Evolutionary conservation across 352 stramenopile species (phyloP), one percentile per base, ranked within the genome.

Genomic region (Phytophthora multivora): DNA sequence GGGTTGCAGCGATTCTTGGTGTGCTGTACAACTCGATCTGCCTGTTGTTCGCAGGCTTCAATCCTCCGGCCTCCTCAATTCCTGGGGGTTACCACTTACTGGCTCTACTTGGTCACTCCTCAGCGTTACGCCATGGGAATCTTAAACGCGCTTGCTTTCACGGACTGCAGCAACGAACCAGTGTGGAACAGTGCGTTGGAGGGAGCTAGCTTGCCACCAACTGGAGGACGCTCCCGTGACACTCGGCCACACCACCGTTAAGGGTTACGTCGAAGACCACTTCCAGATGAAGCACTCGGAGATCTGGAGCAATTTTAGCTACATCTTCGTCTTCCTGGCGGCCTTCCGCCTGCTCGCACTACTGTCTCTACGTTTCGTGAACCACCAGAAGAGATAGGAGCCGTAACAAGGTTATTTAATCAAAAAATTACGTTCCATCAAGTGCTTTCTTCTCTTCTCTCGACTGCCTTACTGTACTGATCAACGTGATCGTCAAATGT

Each of bases 271-370:
- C 16, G 61, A 72, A 56, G 47, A 42, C 35, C 38, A 73, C 31
- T 70, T 72, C 31, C 41, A 64, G 36, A 68, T 74, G 50, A 65
- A 59, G 19, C 60, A 66, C 42, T 52, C 64, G 18, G 28, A 71
- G 16, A 61, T 65, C 31, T 72, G 59, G 47, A 58, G 23, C 46
- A 60, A 77, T 52, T 71, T 77, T 21, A 39, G 46, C 43, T 51
- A 73, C 46, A 41, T 66, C 11, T 57, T 73, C 49, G 61, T 63
- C 15, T 75, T 65, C 54, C 68, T 70, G 39, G 54, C 16, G 16
- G 30, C 39, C 15, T 57, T 52, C 28, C 46, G 56, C 6, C 2
- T 64, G n/a, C 49, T 66, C 11, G 59, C 51, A n/a, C 53, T 64
- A 31, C 43, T 60, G 7, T 59, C 67, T 6, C 53, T 83, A 25